A percentile compares a stretch with the other conserved stretches of the same genome.
These are phyloP conservation scores for Mortierella sp. DNA, from an alignment of 371 early-diverging fungal species.

Conservation along the genomic window DNA sequence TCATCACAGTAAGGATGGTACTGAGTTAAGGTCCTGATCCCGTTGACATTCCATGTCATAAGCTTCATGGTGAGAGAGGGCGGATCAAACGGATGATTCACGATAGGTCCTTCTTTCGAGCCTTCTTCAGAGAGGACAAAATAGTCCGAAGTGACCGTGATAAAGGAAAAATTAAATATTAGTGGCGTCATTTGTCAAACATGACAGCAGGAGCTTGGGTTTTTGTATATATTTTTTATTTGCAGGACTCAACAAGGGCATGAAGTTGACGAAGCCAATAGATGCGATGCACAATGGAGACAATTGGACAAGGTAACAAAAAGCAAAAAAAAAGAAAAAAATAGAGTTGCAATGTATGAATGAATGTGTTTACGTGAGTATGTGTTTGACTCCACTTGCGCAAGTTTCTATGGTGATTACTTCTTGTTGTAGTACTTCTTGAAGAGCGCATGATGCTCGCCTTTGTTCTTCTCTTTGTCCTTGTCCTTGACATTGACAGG, in stretches of 20 bases:
- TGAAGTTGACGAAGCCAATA: neutral
- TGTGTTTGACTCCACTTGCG: neutral
- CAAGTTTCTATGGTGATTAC: neutral
- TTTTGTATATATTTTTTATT: neutral
- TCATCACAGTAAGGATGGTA: conserved; percentile 71
- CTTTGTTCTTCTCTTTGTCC: conserved; percentile 45
- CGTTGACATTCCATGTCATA: conserved; percentile 80
- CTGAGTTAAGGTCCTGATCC: conserved; percentile 68
- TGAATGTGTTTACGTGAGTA: neutral
- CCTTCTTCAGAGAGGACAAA: neutral
- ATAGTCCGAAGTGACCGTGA: neutral
- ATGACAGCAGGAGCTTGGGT: neutral
- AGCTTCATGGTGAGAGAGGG: conserved; percentile 62
- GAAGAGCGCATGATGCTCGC: conserved; percentile 79
- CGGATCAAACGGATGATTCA: neutral
- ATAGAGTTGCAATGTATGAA: neutral
- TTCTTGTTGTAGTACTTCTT: conserved; percentile 73
- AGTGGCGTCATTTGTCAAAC: neutral
- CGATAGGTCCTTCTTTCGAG: neutral
- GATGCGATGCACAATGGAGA: neutral
- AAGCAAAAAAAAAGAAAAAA: neutral
- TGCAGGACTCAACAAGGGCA: neutral
- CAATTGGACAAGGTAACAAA: neutral
- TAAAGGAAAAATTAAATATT: neutral
- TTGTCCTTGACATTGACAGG: conserved; percentile 46